A percentile compares a stretch with the other conserved stretches of the same genome.
These are phyloP conservation scores for Rhizoctonia solani DNA, from an alignment of 1,284 basidiomycete genomes.

Conservation along the genomic window DNA sequence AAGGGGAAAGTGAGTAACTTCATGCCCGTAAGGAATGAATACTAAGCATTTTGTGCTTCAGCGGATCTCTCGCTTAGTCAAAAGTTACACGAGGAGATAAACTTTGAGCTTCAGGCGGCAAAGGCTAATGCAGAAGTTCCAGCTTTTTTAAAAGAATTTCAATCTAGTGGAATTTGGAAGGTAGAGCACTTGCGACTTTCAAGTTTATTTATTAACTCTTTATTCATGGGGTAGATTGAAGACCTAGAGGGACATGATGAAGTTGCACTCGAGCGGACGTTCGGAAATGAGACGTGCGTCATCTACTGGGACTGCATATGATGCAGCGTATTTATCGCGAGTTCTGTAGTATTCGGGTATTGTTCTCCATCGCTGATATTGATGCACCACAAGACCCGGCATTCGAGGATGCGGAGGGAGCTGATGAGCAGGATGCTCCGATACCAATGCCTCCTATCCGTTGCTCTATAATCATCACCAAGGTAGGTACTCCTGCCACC, in stretches of 20 bases:
- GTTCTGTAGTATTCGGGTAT: slow-evolving; percentile 64
- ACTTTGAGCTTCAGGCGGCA: slow-evolving; percentile 78
- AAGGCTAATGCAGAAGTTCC: slow-evolving; percentile 56
- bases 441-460: slow-evolving; percentile 69
- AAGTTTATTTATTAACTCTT: background rate
- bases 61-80: slow-evolving; percentile 74
- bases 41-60: slow-evolving; percentile 44
- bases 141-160: slow-evolving; percentile 80
- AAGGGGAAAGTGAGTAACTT: slow-evolving; percentile 37
- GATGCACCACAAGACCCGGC: slow-evolving; percentile 48
- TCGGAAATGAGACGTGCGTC: slow-evolving; percentile 89
- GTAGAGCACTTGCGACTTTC: slow-evolving; percentile 49
- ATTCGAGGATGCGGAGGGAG: slow-evolving; percentile 50
- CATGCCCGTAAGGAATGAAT: background rate
- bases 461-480: slow-evolving; percentile 80
- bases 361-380: slow-evolving; percentile 84
- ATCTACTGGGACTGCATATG: slow-evolving; percentile 2
- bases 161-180: slow-evolving; percentile 74
- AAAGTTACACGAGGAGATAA: slow-evolving; percentile 81
- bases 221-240: slow-evolving; percentile 57
- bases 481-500: slow-evolving; percentile 53
- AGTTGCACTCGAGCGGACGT: slow-evolving; percentile 77
- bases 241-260: slow-evolving; percentile 81
- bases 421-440: slow-evolving; percentile 50
- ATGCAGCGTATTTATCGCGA: too few relatives aligned